Evolutionary conservation across 2,329 filamentous ascomycete genomes (phyloP), one percentile per base, ranked within the genome.

Genomic region (Colletotrichum higginsianum): DNA sequence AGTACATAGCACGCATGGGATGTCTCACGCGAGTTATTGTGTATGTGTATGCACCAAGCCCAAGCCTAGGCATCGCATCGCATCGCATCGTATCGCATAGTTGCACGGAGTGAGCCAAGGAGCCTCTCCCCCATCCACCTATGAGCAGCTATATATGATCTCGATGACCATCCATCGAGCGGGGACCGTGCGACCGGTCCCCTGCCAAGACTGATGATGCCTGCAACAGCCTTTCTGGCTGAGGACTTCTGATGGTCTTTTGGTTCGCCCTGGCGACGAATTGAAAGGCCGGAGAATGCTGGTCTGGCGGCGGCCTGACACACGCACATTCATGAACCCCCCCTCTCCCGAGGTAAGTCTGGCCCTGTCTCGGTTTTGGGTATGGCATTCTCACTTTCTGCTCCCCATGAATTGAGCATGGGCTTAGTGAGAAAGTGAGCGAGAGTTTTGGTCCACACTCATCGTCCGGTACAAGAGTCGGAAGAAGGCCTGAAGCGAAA

Each of bases 121-220:
- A 35, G 35, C 35, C 35, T 35, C 35, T 35, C 35, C 35, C 9
- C 9, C 35, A 35, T 35, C 44, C 49, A 23, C 49, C 56, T 26
- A 40, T 50, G 15, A 30, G 47, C 67, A 35, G 3, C 30, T 35
- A 35, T 9, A 35, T 35, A 35, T 8, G 35, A 61, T 62, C 49
- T 61, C 67, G 50, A 71, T 58, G 57, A 61, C 38, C 26, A 23
- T 35, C 61, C 55, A 44, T 58, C 21, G 44, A 71, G 50, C n/a
- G 50, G 38, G 35, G n/a, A 50, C 26, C 42, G 60, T 58, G 23
- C 35, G 65, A 58, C 55, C 58, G 65, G 65, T 63, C 58, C 57
- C 58, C 58, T 62, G 67, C 67, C 61, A 70, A 68, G 66, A 57
- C 42, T 42, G 49, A 23, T 16, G 53, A 65, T 66, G 61, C 53